A percentile compares a stretch with the other conserved stretches of the same genome.
Evolutionary conservation across 1,284 basidiomycete genomes (phyloP).

Genomic region (Ceraceosorus guamensis): DNA sequence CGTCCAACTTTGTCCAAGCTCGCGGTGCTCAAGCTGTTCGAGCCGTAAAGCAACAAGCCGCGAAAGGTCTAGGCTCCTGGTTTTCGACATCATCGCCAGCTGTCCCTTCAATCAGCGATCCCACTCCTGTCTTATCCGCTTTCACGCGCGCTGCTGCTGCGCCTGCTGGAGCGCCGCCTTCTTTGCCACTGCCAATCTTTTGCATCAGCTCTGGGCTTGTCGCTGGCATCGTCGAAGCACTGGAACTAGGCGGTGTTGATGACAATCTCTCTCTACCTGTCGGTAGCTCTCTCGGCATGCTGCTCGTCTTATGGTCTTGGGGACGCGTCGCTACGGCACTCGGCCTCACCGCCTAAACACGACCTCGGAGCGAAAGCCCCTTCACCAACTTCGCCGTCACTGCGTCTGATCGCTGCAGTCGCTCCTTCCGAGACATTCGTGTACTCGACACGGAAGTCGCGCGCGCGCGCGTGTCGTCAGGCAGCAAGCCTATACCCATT

Average conservation of each 20-base stretch:
- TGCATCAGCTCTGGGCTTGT: constrained; percentile 39
- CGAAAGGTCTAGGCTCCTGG: no score
- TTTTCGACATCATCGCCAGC: background rate
- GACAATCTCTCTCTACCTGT: constrained; percentile 92
- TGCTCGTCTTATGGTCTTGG: constrained; percentile 49
- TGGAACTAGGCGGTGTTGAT: constrained; percentile 75
- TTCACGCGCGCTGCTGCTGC: background rate
- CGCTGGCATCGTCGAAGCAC: constrained; percentile 49
- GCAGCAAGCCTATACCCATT: no score
- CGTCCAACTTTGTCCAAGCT: background rate
- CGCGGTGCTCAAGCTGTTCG: no score
- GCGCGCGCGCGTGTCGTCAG: no score
- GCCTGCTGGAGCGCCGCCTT: constrained; percentile 16
- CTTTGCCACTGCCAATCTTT: constrained; percentile 36
- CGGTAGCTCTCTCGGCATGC: constrained; percentile 73
- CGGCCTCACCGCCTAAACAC: no score
- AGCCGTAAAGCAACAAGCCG: no score
- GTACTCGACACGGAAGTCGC: no score
- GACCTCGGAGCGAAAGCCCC: no score
- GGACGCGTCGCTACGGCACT: constrained; percentile 12
- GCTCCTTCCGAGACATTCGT: no score
- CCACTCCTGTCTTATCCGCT: background rate
- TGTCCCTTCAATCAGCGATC: background rate
- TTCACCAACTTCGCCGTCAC: no score
- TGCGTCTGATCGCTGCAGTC: no score